Evolutionary conservation across 129 eudicot genomes (phyloP).

Genomic region (Calendula officinalis): DNA sequence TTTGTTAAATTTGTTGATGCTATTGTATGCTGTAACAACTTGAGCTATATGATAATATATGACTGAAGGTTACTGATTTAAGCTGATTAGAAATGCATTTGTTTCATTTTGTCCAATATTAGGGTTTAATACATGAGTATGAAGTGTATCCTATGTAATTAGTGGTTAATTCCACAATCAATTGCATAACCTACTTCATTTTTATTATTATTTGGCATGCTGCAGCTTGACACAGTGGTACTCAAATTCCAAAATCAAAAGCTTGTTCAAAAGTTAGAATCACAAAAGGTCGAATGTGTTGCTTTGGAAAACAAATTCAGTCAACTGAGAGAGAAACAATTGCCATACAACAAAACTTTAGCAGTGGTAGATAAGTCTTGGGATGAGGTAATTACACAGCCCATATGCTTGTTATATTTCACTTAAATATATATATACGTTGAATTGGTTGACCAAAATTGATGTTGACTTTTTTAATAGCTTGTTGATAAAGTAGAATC

Average conservation of each 20-base stretch:
- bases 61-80: slow-evolving; percentile 8
- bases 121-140: slow-evolving; percentile 11
- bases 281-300: slow-evolving; percentile 63
- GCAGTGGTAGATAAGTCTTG: slow-evolving; percentile 57
- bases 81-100: slow-evolving; percentile 6
- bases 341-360: slow-evolving; percentile 48
- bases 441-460: slow-evolving; percentile 11
- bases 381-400: slow-evolving; percentile 58
- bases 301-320: slow-evolving; percentile 59
- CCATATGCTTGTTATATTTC: slow-evolving; percentile 10
- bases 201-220: slow-evolving; percentile 15
- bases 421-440: neutral
- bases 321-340: slow-evolving; percentile 62
- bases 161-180: no score
- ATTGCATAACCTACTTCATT: slow-evolving; percentile 14
- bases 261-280: slow-evolving; percentile 79
- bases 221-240: slow-evolving; percentile 92
- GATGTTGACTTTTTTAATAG: slow-evolving; percentile 33
- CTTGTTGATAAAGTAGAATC: slow-evolving; percentile 66
- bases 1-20: slow-evolving; percentile 11
- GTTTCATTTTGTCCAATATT: neutral
- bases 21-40: neutral
- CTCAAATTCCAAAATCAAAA: slow-evolving; percentile 89
- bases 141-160: slow-evolving; percentile 12
- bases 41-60: no score